Percentiles rank a stretch among this genome's conserved stretches.
phyloP scores from a whole-genome alignment of 768 basidiomycete species.

The Xerocomus spinulosus region DNA sequence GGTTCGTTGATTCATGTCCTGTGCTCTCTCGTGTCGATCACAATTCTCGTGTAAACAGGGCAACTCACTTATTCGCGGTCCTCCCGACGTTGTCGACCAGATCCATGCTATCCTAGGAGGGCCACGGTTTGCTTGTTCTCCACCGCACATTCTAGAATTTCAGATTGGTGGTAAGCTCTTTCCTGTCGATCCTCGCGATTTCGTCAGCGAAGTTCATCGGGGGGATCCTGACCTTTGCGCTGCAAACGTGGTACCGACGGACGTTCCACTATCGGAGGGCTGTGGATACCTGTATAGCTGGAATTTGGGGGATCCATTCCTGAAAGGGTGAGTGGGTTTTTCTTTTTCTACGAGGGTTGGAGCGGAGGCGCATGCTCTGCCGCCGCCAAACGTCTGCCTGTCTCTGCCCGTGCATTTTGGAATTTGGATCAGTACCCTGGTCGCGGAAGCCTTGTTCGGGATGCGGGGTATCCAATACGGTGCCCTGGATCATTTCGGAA shows the following conservation, averaged over 20 bases:
- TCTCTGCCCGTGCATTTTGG: no score
- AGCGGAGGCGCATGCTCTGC: neutral
- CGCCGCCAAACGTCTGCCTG: no score
- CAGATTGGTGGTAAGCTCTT: conserved; percentile 65
- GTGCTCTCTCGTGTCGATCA: neutral
- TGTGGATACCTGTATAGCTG: conserved; percentile 64
- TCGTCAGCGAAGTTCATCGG: conserved; percentile 41
- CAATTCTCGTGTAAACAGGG: conserved; percentile 40
- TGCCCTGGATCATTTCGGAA: neutral
- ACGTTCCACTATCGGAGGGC: conserved; percentile 50
- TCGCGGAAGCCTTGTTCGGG: neutral
- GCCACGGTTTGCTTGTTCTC: conserved; percentile 52
- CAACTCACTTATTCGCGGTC: conserved; percentile 73
- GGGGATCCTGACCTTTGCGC: conserved; percentile 42
- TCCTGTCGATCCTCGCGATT: conserved; percentile 73
- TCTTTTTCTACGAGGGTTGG: neutral
- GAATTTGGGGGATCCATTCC: conserved; percentile 73
- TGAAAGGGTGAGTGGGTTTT: conserved; percentile 55
- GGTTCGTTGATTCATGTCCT: conserved; percentile 29
- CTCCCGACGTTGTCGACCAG: conserved; percentile 54
- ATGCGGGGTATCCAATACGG: conserved; percentile 1
- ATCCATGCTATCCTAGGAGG: conserved; percentile 42
- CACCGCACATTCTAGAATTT: conserved; percentile 62
- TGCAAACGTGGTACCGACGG: conserved; percentile 57
- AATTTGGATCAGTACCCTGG: neutral